Base-by-base conservation (phyloP, 139 green algal species). In the Ulvella scutata region DNA sequence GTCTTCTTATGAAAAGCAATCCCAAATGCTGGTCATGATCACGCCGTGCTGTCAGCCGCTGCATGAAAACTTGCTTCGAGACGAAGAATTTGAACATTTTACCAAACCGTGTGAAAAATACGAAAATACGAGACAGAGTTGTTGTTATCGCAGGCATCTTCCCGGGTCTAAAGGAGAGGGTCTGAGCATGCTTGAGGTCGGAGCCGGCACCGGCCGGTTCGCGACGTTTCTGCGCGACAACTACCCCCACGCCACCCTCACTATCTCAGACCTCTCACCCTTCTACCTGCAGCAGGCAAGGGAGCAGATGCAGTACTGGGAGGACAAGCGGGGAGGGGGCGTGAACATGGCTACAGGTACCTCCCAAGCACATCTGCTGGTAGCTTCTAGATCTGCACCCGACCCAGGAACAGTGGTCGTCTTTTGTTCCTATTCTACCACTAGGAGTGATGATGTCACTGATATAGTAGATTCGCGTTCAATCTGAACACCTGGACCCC, bases 171-270 rank as follows among this genome's bases (percentile, higher is more conserved):
- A 67, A 1, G 51, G 51, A 6, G 51, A n/a, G 17, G 51, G 51
- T 0, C 51, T 67, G 20, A 26, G 4, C 4, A 29, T 92, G 60
- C 78, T 96, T 44, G 92, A 97, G 81, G 80, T 96, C 3, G 88
- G 85, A 2, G 88, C 82, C 36, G 91, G 92, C 75, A 97, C 92
- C 0, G 92, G 92, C 3, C 82, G 92, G 13, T 94, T 95, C 72
- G 85, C 87, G 62, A 96, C 92, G 4, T 97, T 97, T 38, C 4
- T 31, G 3, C 87, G 88, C 72, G 89, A 94, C 79, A 94, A 92
- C 82, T 90, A 88, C 43, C 83, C 83, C 59, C 17, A 38, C 74
- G 29, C 39, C 6, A 60, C 75, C 43, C 77, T 87, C 28, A 90
- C 90, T 9, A 72, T 83, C 3, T 79, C 83, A 20, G 91, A 97